These are phyloP conservation scores for Cynara cardunculus DNA, from an alignment of 129 eudicot genomes.

Conservation along the genomic window DNA sequence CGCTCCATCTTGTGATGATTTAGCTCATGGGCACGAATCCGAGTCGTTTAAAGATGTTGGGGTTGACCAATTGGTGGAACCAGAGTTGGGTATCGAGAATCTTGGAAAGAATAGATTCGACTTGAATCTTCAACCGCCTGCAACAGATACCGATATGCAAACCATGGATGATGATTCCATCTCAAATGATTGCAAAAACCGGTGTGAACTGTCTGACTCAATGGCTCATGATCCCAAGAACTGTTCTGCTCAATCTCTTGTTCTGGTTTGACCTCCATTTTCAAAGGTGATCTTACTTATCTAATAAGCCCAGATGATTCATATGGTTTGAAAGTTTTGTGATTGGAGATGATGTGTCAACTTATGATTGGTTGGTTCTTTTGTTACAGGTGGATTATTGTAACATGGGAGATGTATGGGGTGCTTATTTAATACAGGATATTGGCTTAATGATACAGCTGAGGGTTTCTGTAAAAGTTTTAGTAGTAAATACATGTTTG, in stretches of 20 bases:
- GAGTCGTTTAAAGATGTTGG: neutral
- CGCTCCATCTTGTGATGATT: slow-evolving; percentile 6
- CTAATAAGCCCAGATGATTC: neutral
- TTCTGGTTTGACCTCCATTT: slow-evolving; percentile 19
- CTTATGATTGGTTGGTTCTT: neutral
- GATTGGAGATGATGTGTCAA: neutral
- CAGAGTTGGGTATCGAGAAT: neutral
- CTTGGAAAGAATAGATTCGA: slow-evolving; percentile 17
- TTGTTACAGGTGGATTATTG: slow-evolving; percentile 15
- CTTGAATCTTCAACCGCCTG: slow-evolving; percentile 26
- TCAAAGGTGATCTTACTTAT: neutral
- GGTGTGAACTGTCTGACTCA: slow-evolving; percentile 21
- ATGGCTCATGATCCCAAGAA: slow-evolving; percentile 13
- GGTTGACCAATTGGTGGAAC: neutral
- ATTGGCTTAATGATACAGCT: slow-evolving; percentile 8
- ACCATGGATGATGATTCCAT: slow-evolving; percentile 18
- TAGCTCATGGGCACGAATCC: neutral
- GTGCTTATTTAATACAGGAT: neutral
- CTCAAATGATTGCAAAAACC: slow-evolving; percentile 13
- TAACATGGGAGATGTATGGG: slow-evolving; percentile 12
- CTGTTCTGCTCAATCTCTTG: slow-evolving; percentile 26
- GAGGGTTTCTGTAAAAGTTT: neutral
- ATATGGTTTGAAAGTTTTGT: neutral
- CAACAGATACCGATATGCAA: slow-evolving; percentile 23
- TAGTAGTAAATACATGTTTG: slow-evolving; percentile 16